Base-by-base conservation (phyloP, 352 stramenopile genomes). In the Lagenidium giganteum region DNA sequence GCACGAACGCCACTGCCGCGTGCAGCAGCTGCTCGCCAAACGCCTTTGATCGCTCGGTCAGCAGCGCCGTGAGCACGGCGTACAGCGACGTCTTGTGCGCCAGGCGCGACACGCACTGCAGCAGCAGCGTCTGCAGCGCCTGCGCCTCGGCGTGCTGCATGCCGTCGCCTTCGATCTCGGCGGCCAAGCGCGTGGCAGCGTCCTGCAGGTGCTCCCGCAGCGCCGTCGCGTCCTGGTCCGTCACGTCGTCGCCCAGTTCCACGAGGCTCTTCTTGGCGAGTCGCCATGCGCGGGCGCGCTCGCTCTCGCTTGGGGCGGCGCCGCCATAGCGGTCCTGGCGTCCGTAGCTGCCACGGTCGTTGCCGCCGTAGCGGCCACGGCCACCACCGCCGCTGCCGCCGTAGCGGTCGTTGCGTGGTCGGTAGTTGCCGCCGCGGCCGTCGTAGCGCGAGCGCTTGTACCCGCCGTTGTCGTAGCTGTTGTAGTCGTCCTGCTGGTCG, bases 1-100 rank as follows among this genome's bases (percentile, higher is more conserved):
- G 71, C 37, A 90, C 51, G 13, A 56, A 33, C 3, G 36, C 27
- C 7, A 69, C n/a, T 5, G 63, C 54, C 8, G 41, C 48, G 14
- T 76, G 60, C 16, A 87, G 47, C 2, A 92, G 36, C 27, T 70
- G 60, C 8, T 62, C 68, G 5, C 74, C 80, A 30, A 92, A 87
- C 6, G 61, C 58, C 0, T 53, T 43, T 34, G 75, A 66, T 29
- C 72, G 72, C 17, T 70, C 76, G 50, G 84, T 84, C 43, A 89
- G 65, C n/a, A 87, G 67, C 3, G 65, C 78, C 4, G 69, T 65
- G 18, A 92, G 53, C 33, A 82, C 69, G 3, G 76, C 76, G 39
- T 87, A 87, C 25, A 85, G 57, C 44, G 68, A 56, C 16, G 76
- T 89, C 63, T 92, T 92, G 57, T 82, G 70, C 18, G 70, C 63